A percentile compares a stretch with the other conserved stretches of the same genome.
Evolutionary conservation across 805 yeast species (phyloP).

Genomic region (Ogataea paradorogensis): DNA sequence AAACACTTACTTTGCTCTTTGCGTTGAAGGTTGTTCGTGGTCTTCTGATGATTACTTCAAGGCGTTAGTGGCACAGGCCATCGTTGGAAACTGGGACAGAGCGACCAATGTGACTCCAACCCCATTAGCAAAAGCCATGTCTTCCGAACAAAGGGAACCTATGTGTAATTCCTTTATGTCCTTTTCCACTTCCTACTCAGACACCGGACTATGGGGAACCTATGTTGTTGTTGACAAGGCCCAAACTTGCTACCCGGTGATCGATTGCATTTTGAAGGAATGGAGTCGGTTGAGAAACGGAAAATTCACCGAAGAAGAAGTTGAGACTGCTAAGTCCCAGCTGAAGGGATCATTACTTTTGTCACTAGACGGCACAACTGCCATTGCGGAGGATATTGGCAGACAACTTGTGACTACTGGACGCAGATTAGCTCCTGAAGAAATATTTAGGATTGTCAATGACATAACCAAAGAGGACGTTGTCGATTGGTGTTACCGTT

Average conservation of each 20-base stretch:
- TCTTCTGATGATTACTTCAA: constrained; percentile 92
- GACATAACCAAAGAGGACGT: constrained; percentile 76
- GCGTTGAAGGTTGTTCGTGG: constrained; percentile 99
- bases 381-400: constrained; percentile 96
- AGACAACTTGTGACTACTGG: constrained; percentile 97
- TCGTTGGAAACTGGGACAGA: constrained; percentile 97
- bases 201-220: constrained; percentile 97
- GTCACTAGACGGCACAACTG: constrained; percentile 91
- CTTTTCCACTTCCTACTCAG: constrained; percentile 94
- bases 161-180: constrained; percentile 95
- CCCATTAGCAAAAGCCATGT: constrained; percentile 66
- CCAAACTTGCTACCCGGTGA: constrained; percentile 60
- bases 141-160: constrained; percentile 46
- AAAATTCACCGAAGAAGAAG: constrained; percentile 76
- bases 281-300: constrained; percentile 86
- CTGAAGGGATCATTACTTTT: constrained; percentile 86
- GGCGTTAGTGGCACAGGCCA: constrained; percentile 93
- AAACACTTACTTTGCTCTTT: constrained; percentile 85
- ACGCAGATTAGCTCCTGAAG: constrained; percentile 66
- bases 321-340: constrained; percentile 92
- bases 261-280: constrained; percentile 75
- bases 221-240: constrained; percentile 82
- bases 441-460: constrained; percentile 72
- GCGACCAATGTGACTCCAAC: constrained; percentile 85
- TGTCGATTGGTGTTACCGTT: constrained; percentile 82